phyloP scores from a whole-genome alignment of 768 basidiomycete species.

The Pisolithus albus region DNA sequence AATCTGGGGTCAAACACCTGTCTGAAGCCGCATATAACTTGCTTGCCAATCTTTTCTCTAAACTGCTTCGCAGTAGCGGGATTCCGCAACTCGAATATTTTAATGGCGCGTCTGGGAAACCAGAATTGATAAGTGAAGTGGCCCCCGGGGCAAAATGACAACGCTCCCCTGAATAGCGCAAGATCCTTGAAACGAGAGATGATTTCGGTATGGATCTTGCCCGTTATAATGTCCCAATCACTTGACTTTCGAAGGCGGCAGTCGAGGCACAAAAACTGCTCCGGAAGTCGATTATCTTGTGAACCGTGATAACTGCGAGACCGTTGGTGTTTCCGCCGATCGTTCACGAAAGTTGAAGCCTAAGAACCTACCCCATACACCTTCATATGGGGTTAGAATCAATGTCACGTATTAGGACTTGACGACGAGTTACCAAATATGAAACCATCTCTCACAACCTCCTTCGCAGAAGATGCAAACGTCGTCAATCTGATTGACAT shows the following conservation, averaged over 20 bases:
- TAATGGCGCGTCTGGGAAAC: constrained; percentile 54
- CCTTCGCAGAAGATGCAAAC: constrained; percentile 59
- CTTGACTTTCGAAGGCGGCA: constrained; percentile 63
- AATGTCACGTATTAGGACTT: not conserved
- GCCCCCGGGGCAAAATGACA: not conserved
- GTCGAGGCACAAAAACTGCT: constrained; percentile 64
- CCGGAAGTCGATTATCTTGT: constrained; percentile 52
- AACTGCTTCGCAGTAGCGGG: constrained; percentile 45
- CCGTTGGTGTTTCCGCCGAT: not conserved
- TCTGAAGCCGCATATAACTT: not conserved
- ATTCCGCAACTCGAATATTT: constrained; percentile 50
- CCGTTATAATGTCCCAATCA: constrained; percentile 65
- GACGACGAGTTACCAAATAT: constrained; percentile 53
- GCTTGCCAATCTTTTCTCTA: constrained; percentile 53
- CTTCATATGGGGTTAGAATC: constrained; percentile 6
- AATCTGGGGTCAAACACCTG: constrained; percentile 6
- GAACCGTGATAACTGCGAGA: constrained; percentile 52
- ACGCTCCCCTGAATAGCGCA: constrained; percentile 56
- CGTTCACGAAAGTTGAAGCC: not conserved
- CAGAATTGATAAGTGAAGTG: not conserved
- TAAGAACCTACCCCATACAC: constrained; percentile 34
- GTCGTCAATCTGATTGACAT: constrained; percentile 44
- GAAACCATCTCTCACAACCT: constrained; percentile 68
- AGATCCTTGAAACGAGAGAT: constrained; percentile 62
- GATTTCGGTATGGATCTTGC: constrained; percentile 47